Conservation (phyloP, 352 stramenopile species). For the Pythium chondricola region DNA sequence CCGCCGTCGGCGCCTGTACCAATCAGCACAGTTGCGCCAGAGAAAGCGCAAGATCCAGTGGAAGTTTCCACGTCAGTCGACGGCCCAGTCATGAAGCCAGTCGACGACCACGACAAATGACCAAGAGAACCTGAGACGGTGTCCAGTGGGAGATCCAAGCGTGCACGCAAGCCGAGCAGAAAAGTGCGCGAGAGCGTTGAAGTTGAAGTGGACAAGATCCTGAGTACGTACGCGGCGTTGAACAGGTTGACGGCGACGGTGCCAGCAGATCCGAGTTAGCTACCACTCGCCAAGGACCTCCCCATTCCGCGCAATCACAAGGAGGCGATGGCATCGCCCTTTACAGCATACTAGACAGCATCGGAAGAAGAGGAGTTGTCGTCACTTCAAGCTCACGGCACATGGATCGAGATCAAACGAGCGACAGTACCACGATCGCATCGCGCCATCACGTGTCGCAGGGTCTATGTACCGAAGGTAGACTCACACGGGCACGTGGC, state of each 20-base stretch:
- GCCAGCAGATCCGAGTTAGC: not conserved
- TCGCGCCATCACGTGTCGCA: conserved; percentile 13
- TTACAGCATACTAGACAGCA: conserved; percentile 2
- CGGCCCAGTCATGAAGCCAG: not conserved
- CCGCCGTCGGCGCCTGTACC: no score
- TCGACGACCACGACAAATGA: not conserved
- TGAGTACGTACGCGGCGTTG: not conserved
- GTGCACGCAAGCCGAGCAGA: not conserved
- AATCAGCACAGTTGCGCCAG: no score
- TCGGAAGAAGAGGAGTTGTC: conserved; percentile 9
- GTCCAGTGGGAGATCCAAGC: not conserved
- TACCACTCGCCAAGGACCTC: conserved; percentile 3
- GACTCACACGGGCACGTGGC: conserved; percentile 15
- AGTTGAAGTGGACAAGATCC: not conserved
- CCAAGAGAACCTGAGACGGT: conserved; percentile 1
- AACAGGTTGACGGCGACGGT: not conserved
- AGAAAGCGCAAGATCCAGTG: not conserved
- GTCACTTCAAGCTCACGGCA: conserved; percentile 1
- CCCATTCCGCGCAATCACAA: conserved; percentile 6
- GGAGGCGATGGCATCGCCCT: conserved; percentile 5
- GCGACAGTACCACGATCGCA: not conserved
- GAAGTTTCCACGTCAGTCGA: not conserved
- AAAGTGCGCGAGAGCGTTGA: not conserved
- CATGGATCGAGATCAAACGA: not conserved
- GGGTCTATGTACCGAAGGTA: conserved; percentile 17